These are phyloP conservation scores for Thermoascus crustaceus DNA, from an alignment of 2,329 filamentous ascomycete genomes.

Conservation along the genomic window DNA sequence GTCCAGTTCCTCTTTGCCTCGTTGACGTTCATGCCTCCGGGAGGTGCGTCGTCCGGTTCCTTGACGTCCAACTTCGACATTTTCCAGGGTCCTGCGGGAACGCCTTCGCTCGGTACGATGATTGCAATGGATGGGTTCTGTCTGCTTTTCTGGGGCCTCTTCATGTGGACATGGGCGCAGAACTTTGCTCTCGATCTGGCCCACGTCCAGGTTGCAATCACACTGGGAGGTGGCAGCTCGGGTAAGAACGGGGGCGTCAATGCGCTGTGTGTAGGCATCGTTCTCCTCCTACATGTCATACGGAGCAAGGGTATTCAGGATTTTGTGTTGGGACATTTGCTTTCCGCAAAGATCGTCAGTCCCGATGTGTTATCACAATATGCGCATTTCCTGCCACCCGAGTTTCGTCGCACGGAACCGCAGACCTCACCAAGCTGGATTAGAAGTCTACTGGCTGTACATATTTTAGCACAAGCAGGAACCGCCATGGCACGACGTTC, in stretches of 20 bases:
- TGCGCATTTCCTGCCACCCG: slow-evolving; percentile 35
- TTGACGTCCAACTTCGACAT: slow-evolving; percentile 80
- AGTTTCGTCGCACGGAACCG: slow-evolving; percentile 35
- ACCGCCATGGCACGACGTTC: slow-evolving; percentile 41
- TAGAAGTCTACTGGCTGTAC: slow-evolving; percentile 40
- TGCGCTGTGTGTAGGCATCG: slow-evolving; percentile 37
- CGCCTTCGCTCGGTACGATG: slow-evolving; percentile 77
- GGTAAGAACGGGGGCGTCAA: slow-evolving; percentile 41
- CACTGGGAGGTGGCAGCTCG: slow-evolving; percentile 67
- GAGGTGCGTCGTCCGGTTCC: slow-evolving; percentile 65
- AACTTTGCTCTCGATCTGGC: slow-evolving; percentile 82
- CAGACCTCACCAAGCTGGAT: slow-evolving; percentile 39
- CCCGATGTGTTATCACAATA: slow-evolving; percentile 36
- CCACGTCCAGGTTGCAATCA: slow-evolving; percentile 87
- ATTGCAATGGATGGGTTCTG: slow-evolving; percentile 76
- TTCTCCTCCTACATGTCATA: slow-evolving; percentile 38
- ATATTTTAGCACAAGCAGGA: slow-evolving; percentile 41
- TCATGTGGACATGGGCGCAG: slow-evolving; percentile 79
- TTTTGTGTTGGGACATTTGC: slow-evolving; percentile 40
- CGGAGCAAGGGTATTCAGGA: slow-evolving; percentile 42
- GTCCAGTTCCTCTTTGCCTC: slow-evolving; percentile 90
- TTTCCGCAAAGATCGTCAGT: slow-evolving; percentile 37
- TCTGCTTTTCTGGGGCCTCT: slow-evolving; percentile 69
- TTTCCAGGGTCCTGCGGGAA: slow-evolving; percentile 77
- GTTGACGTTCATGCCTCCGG: slow-evolving; percentile 82